phyloP scores from a whole-genome alignment of 2,329 filamentous ascomycete species.

The Exophiala viscosa region DNA sequence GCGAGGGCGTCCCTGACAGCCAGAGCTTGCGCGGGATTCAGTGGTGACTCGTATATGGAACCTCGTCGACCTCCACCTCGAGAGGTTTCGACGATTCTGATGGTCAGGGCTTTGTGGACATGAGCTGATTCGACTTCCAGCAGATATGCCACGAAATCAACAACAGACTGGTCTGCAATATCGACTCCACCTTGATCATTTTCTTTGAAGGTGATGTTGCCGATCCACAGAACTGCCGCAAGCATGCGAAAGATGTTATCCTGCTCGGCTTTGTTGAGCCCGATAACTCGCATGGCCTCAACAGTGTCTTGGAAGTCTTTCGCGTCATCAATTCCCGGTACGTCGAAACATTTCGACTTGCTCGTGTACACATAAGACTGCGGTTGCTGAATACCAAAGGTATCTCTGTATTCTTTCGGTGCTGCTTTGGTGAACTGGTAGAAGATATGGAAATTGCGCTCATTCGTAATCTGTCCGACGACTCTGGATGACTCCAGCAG shows the following conservation, averaged over 20 bases:
- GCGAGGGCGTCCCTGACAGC: slow-evolving; percentile 86
- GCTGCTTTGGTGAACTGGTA: slow-evolving; percentile 98
- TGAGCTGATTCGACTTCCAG: slow-evolving; percentile 79
- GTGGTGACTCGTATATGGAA: slow-evolving; percentile 68
- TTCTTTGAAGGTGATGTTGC: slow-evolving; percentile 87
- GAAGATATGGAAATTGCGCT: slow-evolving; percentile 99
- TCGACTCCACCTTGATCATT: slow-evolving; percentile 85
- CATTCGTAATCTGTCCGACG: slow-evolving; percentile 88
- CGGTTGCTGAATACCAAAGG: slow-evolving; percentile 86
- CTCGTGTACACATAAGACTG: slow-evolving; percentile 93
- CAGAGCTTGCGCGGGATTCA: slow-evolving; percentile 81
- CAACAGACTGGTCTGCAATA: slow-evolving; percentile 82
- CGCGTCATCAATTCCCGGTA: slow-evolving; percentile 87
- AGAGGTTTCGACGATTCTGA: slow-evolving; percentile 74
- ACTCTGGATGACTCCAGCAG: slow-evolving; percentile 93
- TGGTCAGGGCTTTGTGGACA: slow-evolving; percentile 82
- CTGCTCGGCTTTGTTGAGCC: slow-evolving; percentile 80
- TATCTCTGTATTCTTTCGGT: slow-evolving; percentile 77
- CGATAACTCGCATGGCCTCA: slow-evolving; percentile 92
- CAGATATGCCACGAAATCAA: slow-evolving; percentile 91
- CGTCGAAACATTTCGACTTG: slow-evolving; percentile 88
- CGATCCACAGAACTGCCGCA: slow-evolving; percentile 85
- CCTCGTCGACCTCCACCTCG: slow-evolving; percentile 60
- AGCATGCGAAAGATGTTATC: slow-evolving; percentile 97
- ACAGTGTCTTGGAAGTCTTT: slow-evolving; percentile 87